Conservation (phyloP, 75 land plant species). For the Pinus tabuliformis region DNA sequence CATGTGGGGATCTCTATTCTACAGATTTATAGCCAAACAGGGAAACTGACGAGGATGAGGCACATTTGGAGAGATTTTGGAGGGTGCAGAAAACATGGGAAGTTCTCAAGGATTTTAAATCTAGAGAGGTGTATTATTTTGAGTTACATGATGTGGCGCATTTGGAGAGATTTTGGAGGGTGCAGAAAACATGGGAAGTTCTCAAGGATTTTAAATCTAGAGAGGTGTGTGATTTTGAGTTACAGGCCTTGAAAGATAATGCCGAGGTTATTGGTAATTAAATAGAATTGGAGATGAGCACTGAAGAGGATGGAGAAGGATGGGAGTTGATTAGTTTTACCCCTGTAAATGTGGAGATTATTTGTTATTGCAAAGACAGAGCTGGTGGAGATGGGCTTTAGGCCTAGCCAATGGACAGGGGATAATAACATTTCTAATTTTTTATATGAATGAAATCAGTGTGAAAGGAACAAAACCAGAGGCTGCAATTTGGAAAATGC, state of each 20-base stretch:
- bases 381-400: conserved; percentile 56
- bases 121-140: too few species aligned
- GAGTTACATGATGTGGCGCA: conserved; percentile 1
- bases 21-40: too few species aligned
- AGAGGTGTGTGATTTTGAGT: conserved; percentile 52
- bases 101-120: too few species aligned
- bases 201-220: conserved; percentile 50
- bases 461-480: not conserved
- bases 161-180: conserved; percentile 37
- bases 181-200: conserved; percentile 82
- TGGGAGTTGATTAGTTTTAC: conserved; percentile 29
- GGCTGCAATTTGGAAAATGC: not conserved
- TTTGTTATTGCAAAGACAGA: conserved; percentile 51
- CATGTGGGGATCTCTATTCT: too few species aligned
- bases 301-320: conserved; percentile 32
- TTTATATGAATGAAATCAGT: not conserved
- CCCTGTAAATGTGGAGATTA: conserved; percentile 79
- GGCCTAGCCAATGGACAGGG: conserved; percentile 13
- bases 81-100: too few species aligned
- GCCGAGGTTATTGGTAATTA: conserved; percentile 33
- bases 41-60: too few species aligned
- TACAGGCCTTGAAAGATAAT: conserved; percentile 33
- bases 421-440: not conserved
- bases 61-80: too few species aligned
- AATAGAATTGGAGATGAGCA: conserved; percentile 55